Base-by-base conservation (phyloP, 2,329 filamentous ascomycete genomes). In the Cercospora canescens region DNA sequence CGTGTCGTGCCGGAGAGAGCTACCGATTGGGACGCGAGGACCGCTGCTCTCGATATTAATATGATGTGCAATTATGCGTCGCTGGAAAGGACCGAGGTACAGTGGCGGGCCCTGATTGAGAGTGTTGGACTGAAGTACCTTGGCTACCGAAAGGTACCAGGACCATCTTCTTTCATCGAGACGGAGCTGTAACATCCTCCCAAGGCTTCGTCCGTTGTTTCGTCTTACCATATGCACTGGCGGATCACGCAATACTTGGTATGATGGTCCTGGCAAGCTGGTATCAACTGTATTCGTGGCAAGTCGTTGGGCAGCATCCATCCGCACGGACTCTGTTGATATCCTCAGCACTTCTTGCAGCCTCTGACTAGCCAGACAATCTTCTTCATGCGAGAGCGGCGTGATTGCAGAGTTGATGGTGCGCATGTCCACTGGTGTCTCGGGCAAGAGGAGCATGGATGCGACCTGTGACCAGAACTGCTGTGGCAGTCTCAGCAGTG, bases 11-110 rank as follows among this genome's bases (percentile, higher is more conserved):
- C 71, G 7, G 69, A 70, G 18, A 54, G 66, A 21, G 56, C 63
- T 14, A 62, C 60, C 2, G 65, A 71, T 16, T 65, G 56, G 64
- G 58, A 61, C 24, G 21, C 57, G 14, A 54, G 34, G 14, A 35
- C 59, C 24, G 67, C 71, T 7, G 64, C 58, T 12, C 67, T 81
- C 35, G 81, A 84, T 70, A 72, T 81, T 60, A 72, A 77, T 35
- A 81, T 84, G 80, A 78, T 83, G 77, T 63, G 62, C 12, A 68
- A 76, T 6, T 70, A 78, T 55, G 75, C 75, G 2, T 75, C 76
- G 1, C 72, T 74, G 60, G 80, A 83, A 69, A 73, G 80, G 24
- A 81, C 77, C 1, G 77, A 80, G 66, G 69, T 61, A n/a, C 76
- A 81, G 57, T 83, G 79, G 77, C 71, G 68, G 32, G 62, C 67